Conservation (phyloP, 2,329 filamentous ascomycete genomes). For the Aspergillus persii region DNA sequence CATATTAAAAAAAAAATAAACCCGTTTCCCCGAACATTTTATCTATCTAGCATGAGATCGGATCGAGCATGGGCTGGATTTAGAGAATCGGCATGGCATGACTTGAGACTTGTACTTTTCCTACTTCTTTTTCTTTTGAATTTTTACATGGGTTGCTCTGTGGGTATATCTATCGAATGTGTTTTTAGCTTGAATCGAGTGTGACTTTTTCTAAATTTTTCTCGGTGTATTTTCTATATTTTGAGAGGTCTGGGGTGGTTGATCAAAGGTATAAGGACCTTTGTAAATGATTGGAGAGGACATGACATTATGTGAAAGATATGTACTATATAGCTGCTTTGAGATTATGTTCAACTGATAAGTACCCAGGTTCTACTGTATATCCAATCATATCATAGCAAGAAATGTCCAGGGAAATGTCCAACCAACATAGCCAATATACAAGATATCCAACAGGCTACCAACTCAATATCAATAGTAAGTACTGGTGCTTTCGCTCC, state of each 20-base stretch:
- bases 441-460: neutral
- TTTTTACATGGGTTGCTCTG: constrained; percentile 2
- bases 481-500: constrained; percentile 32
- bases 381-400: neutral
- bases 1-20: neutral
- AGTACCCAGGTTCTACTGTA: neutral
- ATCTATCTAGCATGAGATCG: neutral
- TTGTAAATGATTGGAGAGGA: too few relatives aligned
- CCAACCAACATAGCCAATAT: neutral
- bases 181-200: constrained; percentile 13
- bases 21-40: neutral
- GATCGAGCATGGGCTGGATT: neutral
- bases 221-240: neutral
- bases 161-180: neutral
- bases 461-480: constrained; percentile 25
- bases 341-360: neutral
- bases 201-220: neutral
- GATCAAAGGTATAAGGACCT: neutral
- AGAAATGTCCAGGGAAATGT: neutral
- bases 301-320: neutral
- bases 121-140: neutral
- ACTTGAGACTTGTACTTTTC: constrained; percentile 5
- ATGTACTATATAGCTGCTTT: neutral
- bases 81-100: neutral
- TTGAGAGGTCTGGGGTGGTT: neutral